phyloP scores from a whole-genome alignment of 768 basidiomycete species.

The Naganishia onofrii region DNA sequence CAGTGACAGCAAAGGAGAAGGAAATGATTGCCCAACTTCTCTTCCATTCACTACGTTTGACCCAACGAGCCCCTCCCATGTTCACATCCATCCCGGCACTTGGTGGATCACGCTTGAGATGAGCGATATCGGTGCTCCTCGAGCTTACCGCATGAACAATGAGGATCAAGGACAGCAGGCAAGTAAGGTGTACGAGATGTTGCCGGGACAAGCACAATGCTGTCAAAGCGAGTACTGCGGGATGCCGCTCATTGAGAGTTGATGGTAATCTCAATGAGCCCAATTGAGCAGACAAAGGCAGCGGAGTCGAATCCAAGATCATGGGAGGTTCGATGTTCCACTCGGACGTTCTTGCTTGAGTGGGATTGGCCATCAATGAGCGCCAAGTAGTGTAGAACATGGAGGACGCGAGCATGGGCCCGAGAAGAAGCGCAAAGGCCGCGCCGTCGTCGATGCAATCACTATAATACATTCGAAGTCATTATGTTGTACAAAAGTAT shows the following conservation, averaged over 20 bases:
- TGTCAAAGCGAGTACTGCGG: constrained; percentile 40
- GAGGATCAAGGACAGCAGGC: constrained; percentile 74
- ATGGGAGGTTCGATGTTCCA: constrained; percentile 79
- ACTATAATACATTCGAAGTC: constrained; percentile 53
- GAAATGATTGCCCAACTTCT: constrained; percentile 43
- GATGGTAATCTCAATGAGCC: constrained; percentile 59
- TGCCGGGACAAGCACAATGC: constrained; percentile 64
- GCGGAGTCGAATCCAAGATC: constrained; percentile 55
- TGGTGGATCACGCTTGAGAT: constrained; percentile 32
- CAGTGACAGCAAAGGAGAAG: constrained; percentile 49
- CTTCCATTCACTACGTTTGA: constrained; percentile 44
- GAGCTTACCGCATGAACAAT: constrained; percentile 76
- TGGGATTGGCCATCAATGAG: not conserved
- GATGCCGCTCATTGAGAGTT: not conserved
- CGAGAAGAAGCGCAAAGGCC: constrained; percentile 76
- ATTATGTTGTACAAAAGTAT: too few species aligned
- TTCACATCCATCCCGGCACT: constrained; percentile 35
- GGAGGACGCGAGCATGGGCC: constrained; percentile 72
- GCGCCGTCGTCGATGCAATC: constrained; percentile 81
- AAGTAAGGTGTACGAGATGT: constrained; percentile 73
- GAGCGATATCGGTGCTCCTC: constrained; percentile 63
- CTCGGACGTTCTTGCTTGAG: not conserved
- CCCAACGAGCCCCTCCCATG: constrained; percentile 33
- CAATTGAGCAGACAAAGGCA: constrained; percentile 51
- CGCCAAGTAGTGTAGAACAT: constrained; percentile 60